Conservation (phyloP, 2,329 filamentous ascomycete genomes). For the Fusarium sp. region DNA sequence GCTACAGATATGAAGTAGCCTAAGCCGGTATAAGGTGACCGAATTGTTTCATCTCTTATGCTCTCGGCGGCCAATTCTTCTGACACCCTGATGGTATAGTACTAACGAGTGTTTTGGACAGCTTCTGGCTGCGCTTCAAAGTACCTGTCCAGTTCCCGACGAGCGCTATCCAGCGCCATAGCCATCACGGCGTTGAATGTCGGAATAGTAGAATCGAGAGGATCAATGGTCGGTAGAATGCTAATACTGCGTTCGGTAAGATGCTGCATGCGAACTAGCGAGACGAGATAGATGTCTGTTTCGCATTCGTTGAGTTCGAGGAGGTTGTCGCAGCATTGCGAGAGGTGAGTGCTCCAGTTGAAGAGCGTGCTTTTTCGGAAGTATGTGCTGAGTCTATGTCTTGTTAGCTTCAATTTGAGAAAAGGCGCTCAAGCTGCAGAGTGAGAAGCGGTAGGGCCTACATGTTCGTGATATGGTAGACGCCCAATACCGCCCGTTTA, state of each 20-base stretch:
- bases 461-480: conserved; percentile 53
- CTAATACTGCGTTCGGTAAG: conserved; percentile 48
- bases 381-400: conserved; percentile 9
- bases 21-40: too few species aligned
- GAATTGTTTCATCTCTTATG: too few species aligned
- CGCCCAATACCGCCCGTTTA: conserved; percentile 55
- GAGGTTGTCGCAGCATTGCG: conserved; percentile 51
- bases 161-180: conserved; percentile 51
- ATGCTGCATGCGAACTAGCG: conserved; percentile 51
- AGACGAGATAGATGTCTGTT: conserved; percentile 51
- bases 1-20: too few species aligned
- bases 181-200: conserved; percentile 46
- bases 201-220: conserved; percentile 34
- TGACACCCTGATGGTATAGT: too few species aligned
- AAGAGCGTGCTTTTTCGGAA: conserved; percentile 52
- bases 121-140: conserved; percentile 36
- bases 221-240: conserved; percentile 39
- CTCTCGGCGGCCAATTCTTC: too few species aligned
- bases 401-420: neutral
- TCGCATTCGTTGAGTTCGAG: conserved; percentile 45
- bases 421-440: too few species aligned
- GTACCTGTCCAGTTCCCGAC: conserved; percentile 51
- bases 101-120: conserved; percentile 40
- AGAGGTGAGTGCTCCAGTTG: conserved; percentile 51
- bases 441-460: too few species aligned